Evolutionary conservation across 192 early-diverging fungal species (phyloP).

Genomic region (Linnemannia exigua): DNA sequence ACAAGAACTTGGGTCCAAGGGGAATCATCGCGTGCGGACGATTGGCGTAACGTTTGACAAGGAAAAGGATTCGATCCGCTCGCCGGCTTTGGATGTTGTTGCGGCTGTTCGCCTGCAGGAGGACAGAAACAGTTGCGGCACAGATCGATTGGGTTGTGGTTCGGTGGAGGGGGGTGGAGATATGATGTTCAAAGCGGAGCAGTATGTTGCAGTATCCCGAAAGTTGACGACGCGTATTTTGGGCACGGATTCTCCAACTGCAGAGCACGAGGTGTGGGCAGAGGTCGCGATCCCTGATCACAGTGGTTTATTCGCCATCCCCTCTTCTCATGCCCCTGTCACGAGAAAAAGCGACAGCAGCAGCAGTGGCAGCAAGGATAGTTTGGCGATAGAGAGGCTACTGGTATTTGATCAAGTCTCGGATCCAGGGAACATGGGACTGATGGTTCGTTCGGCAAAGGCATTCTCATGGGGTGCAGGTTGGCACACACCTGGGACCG

Average conservation of each 20-base stretch:
- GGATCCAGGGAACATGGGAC: slow-evolving; percentile 64
- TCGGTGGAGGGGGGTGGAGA: not conserved
- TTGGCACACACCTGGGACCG: slow-evolving; percentile 52
- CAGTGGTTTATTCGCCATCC: slow-evolving; percentile 6
- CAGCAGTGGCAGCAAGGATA: not conserved
- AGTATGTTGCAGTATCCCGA: slow-evolving; percentile 58
- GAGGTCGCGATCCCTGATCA: slow-evolving; percentile 59
- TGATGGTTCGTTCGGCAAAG: slow-evolving; percentile 61
- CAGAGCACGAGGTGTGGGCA: slow-evolving; percentile 62
- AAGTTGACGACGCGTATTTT: slow-evolving; percentile 59
- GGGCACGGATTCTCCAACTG: slow-evolving; percentile 58
- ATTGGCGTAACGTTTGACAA: slow-evolving; percentile 53
- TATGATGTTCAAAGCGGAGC: slow-evolving; percentile 42
- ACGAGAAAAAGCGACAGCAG: not conserved
- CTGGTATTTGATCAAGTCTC: slow-evolving; percentile 61
- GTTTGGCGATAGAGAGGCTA: slow-evolving; percentile 21
- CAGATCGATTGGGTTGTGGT: not conserved
- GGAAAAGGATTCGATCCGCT: slow-evolving; percentile 16
- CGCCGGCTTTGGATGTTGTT: slow-evolving; percentile 39
- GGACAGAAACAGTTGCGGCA: not conserved
- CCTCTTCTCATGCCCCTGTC: not conserved
- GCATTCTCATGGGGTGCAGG: slow-evolving; percentile 62
- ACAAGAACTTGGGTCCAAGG: slow-evolving; percentile 37
- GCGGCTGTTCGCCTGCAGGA: slow-evolving; percentile 11
- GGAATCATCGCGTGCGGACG: slow-evolving; percentile 29